Evolutionary conservation across 2,329 filamentous ascomycete species (phyloP).

Genomic region (Colletotrichum sidae): DNA sequence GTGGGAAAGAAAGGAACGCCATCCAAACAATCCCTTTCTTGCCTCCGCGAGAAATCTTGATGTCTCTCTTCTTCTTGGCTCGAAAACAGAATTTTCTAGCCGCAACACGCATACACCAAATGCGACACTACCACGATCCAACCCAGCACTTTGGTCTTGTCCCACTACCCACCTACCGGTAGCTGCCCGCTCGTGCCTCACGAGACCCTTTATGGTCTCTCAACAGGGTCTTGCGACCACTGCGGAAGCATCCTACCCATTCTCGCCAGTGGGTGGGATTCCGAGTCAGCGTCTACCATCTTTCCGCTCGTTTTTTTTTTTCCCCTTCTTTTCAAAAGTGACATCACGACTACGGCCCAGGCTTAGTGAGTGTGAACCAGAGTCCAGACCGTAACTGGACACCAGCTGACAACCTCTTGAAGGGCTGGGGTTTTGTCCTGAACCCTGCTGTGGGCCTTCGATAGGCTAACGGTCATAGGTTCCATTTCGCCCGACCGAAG

Average conservation of each 20-base stretch:
- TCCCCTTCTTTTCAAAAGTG: too few relatives aligned
- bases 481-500: too few relatives aligned
- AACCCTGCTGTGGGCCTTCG: conserved; percentile 4
- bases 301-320: conserved; percentile 1
- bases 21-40: conserved; percentile 33
- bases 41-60: conserved; percentile 20
- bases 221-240: neutral
- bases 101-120: neutral
- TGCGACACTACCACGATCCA: neutral
- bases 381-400: conserved; percentile 16
- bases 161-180: too few relatives aligned
- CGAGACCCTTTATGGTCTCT: too few relatives aligned
- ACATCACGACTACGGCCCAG: too few relatives aligned
- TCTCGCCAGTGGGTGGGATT: conserved; percentile 9
- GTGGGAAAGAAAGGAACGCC: too few relatives aligned
- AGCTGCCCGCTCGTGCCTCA: too few relatives aligned
- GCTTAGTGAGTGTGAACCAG: neutral
- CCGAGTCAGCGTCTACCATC: conserved; percentile 3
- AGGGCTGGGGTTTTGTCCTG: conserved; percentile 13
- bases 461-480: too few relatives aligned
- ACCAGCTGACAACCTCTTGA: neutral
- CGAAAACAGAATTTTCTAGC: conserved; percentile 19
- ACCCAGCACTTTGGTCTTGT: neutral
- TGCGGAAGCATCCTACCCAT: conserved; percentile 17
- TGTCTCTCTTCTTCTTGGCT: conserved; percentile 21